Evolutionary conservation across 208 protist species (phyloP).

Genomic region (Wallacemonas collosoma): DNA sequence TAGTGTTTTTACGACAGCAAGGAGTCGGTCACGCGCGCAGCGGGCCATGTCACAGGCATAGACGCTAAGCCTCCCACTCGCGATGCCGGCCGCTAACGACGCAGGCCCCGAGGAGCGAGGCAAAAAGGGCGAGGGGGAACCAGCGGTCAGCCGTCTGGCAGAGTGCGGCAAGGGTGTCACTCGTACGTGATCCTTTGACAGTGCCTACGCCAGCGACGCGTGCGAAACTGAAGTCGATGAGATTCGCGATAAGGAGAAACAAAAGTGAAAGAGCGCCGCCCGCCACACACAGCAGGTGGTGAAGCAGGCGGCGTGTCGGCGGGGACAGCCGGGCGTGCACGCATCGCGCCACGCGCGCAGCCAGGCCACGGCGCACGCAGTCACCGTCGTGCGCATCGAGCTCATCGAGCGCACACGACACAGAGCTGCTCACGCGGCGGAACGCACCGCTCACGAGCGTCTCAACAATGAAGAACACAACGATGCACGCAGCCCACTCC

Average conservation of each 20-base stretch:
- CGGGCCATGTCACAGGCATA: too few species aligned
- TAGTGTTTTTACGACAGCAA: too few species aligned
- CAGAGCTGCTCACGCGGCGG: background rate
- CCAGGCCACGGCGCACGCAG: background rate
- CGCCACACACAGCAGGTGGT: background rate
- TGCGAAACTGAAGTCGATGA: constrained; percentile 41
- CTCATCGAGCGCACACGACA: background rate
- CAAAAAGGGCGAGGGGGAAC: background rate
- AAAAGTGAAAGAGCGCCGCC: constrained; percentile 34
- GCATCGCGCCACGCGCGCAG: background rate
- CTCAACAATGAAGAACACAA: background rate
- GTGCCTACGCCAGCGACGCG: background rate
- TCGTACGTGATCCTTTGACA: background rate
- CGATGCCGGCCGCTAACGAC: constrained; percentile 1
- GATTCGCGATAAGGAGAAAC: constrained; percentile 61
- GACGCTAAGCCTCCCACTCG: too few species aligned
- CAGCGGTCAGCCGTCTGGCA: background rate
- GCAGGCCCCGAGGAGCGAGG: background rate
- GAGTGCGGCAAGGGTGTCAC: background rate
- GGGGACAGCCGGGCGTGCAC: background rate
- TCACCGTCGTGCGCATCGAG: background rate
- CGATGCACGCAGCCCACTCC: background rate
- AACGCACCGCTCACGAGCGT: background rate
- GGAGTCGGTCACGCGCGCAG: too few species aligned
- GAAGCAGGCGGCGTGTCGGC: background rate